Evolutionary conservation across 2,329 filamentous ascomycete genomes (phyloP).

Genomic region (Fusarium siculi): DNA sequence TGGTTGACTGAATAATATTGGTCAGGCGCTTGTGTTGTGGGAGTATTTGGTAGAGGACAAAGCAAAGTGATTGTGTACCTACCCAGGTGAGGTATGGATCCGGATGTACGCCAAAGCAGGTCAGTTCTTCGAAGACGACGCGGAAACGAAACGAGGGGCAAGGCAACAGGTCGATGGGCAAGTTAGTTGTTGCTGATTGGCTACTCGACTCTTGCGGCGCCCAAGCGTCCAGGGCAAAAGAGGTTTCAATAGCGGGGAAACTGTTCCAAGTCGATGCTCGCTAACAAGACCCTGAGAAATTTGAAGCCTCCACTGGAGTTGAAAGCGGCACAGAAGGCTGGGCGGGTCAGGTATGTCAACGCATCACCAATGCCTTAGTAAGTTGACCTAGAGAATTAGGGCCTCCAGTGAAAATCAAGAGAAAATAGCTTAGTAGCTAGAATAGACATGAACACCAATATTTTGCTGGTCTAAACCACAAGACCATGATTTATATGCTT

Average conservation of each 20-base stretch:
- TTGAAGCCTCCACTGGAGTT: conserved; percentile 2
- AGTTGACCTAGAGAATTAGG: conserved; percentile 9
- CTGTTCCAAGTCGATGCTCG: conserved; percentile 13
- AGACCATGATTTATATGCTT: not conserved
- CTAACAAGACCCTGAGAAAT: conserved; percentile 20
- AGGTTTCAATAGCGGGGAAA: conserved; percentile 21
- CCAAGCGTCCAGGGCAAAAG: conserved; percentile 17
- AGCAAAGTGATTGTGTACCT: conserved; percentile 20
- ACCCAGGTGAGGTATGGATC: not conserved
- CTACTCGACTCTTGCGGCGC: not conserved
- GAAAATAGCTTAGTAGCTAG: not conserved
- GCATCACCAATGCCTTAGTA: conserved; percentile 16
- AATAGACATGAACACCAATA: not conserved
- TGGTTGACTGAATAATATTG: not conserved
- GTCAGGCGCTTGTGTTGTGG: conserved; percentile 23
- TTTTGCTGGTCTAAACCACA: not conserved
- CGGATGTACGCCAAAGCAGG: conserved; percentile 24
- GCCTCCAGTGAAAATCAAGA: not conserved
- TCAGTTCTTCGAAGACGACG: conserved; percentile 6
- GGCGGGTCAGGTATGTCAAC: conserved; percentile 3
- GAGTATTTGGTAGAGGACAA: conserved; percentile 1
- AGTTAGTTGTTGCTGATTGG: conserved; percentile 22
- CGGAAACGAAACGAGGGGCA: conserved; percentile 43
- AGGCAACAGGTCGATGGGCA: conserved; percentile 20
- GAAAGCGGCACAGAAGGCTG: conserved; percentile 14